phyloP scores from a whole-genome alignment of 352 stramenopile genomes.

The Globisporangium carolinianum region DNA sequence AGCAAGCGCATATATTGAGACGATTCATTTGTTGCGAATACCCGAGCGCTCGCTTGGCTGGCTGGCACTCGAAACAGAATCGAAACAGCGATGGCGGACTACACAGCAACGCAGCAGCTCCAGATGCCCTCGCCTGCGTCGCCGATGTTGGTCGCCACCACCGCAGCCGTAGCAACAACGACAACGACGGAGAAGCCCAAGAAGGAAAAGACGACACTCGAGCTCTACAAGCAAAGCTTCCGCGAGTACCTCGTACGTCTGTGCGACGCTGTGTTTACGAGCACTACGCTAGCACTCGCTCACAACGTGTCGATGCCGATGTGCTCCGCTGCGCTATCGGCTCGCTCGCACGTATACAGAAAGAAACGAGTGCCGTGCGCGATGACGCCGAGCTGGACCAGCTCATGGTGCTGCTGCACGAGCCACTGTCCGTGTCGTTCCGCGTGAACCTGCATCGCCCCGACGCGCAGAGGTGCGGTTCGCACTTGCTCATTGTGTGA shows the following conservation, averaged over 20 bases:
- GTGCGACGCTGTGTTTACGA: no score
- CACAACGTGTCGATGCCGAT: neutral
- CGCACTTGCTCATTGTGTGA: neutral
- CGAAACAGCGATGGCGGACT: neutral
- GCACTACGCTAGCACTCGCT: slow-evolving; percentile 4
- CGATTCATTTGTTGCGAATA: neutral
- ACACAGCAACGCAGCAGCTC: neutral
- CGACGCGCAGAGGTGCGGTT: slow-evolving; percentile 31
- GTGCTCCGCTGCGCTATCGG: neutral
- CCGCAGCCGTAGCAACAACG: neutral
- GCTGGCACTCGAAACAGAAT: neutral
- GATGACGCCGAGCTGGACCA: slow-evolving; percentile 41
- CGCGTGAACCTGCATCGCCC: slow-evolving; percentile 71
- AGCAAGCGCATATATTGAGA: neutral
- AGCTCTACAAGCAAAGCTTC: slow-evolving; percentile 81
- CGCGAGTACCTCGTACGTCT: slow-evolving; percentile 58
- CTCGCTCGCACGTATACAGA: slow-evolving; percentile 16
- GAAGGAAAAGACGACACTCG: slow-evolving; percentile 45
- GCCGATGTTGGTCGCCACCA: no score
- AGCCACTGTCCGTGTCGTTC: slow-evolving; percentile 76
- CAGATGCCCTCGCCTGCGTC: neutral
- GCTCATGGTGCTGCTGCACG: slow-evolving; percentile 70
- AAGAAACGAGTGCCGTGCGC: slow-evolving; percentile 48
- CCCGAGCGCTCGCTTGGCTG: neutral
- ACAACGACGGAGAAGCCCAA: slow-evolving; percentile 10